Base-by-base conservation (phyloP, 805 yeast species). In the Metschnikowia lachancei region DNA sequence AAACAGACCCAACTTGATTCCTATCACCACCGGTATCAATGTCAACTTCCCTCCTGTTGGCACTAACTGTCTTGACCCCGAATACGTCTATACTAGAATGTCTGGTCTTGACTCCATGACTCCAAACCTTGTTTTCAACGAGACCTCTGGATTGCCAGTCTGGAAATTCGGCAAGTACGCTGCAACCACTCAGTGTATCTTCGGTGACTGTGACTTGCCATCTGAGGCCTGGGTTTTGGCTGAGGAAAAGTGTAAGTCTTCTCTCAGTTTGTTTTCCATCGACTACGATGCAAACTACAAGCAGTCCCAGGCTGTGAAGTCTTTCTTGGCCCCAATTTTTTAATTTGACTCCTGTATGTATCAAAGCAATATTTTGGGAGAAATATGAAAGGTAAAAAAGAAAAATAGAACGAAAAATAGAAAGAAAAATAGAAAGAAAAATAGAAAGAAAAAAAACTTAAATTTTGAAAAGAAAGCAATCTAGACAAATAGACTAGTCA, bases 251-350 rank as follows among this genome's bases (percentile, higher is more conserved):
- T 79, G 83, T 65, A 60, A 66, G 49, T 50, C 76, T 18, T 56
- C 81, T 4, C 66, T 78, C 49, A 63, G 77, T 38, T 66, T 69
- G n/a, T 77, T 77, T 63, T 64, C 75, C 26, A 62, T 76, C 53
- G 83, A 78, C 57, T 62, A 66, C 50, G 78, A 72, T 55, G 75
- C 77, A 36, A 57, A 55, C 53, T 40, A 51, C 46, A 36, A 54
- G 43, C 57, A 54, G 36, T 38, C 45, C 32, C 43, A 45, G 11
- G 39, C 47, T 18, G 56, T 56, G 36, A 38, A 54, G 43, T 35
- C 39, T 22, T 52, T 46, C 50, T 54, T 56, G 51, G 34, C 46
- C 16, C 49, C 56, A 8, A 32, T 56, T 36, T 43, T 55, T 22
- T 22, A 20, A 10, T 26, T 26, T 26, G 28, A 26, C 28, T 26